Base-by-base conservation (phyloP, 805 yeast species). In the Teunomyces funiuensis region DNA sequence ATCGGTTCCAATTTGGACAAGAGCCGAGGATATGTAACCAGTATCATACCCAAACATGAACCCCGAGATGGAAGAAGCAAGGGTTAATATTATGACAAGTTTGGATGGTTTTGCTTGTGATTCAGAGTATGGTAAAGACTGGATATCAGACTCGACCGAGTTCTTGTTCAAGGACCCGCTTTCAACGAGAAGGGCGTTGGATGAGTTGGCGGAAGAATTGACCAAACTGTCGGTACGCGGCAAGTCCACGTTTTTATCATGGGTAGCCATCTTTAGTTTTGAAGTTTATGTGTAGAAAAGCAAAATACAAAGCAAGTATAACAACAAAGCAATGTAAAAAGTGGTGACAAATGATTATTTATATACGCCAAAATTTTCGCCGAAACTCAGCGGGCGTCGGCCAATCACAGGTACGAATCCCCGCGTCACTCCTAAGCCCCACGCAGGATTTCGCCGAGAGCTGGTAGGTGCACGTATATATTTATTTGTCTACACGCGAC, bases 1-100 rank as follows among this genome's bases (percentile, higher is more conserved):
- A 58, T 87, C 96, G 4, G 80, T 77, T 9, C 90, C 89, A 36
- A 91, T 81, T 27, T 89, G 80, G 15, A 90, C 96, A 54, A 91
- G 73, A 0, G 97, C 97, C 14, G 95, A 83, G 3, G 98, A 91
- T 30, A 91, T 90, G 65, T 91, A 91, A 52, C 98, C 98, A 0
- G 98, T 91, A 63, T 91, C 99, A 58, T 91, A 91, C 52, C 99
- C 99, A 65, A 91, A 91, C 88, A 91, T 80, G 65, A 90, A 88
- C 1, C 98, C 98, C 0, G 97, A 89, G 47, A 91, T 83, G 6
- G 97, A 89, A 0, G 97, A 80, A 19, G 82, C 81, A 38, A 82
- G 70, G 0, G 96, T 86, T 39, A 89, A 64, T 19, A 77, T 64
- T 17, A 88, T 66, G 37, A 89, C 88, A 54, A 86, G 65, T 6